Base-by-base conservation (phyloP, 2,329 filamentous ascomycete genomes). In the Microcyclospora tardicrescens region DNA sequence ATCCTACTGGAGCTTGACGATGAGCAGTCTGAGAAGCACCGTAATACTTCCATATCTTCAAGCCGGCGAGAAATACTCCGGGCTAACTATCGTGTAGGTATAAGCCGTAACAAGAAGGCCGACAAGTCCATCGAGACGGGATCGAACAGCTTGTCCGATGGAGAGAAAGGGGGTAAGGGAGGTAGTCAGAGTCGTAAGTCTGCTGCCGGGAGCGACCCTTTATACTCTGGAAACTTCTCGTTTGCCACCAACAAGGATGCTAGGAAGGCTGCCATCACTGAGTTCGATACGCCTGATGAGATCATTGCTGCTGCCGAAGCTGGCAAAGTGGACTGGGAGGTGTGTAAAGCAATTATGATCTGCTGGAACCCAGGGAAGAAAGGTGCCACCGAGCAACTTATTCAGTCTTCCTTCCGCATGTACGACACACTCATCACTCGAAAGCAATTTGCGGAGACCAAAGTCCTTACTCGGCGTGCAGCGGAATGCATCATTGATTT, bases 401-500 rank as follows among this genome's bases (percentile, higher is more conserved):
- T 50, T 44, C 54, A 57, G 33, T 52, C 48, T 29, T 38, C 37
- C 9, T 58, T 59, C 45, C 48, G 52, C 13, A 43, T 56, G 32
- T 49, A 49, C 29, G 57, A 60, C 41, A 56, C 51, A 16, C 48
- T 59, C 15, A 44, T 50, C 36, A 60, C 57, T 3, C 53, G 51
- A 24, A 45, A 53, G 43, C 55, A 58, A 43, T 43, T 59, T 10
- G 42, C 43, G 2, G 37, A 48, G 14, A 46, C 39, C 11, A 44
- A 40, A 6, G 48, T 60, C 28, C 43, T 60, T 16, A 56, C 50
- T 15, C 36, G 41, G 14, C 43, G 47, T 15, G 56, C 56, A 13
- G 56, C 55, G 11, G 52, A 58, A 37, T 55, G 55, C 41, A 51
- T 59, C 29, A 50, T 60, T 43, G 57, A 60, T 47, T 59, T 60